Evolutionary conservation across 192 early-diverging fungal species (phyloP).

Genomic region (Coemansia guatemalensis): DNA sequence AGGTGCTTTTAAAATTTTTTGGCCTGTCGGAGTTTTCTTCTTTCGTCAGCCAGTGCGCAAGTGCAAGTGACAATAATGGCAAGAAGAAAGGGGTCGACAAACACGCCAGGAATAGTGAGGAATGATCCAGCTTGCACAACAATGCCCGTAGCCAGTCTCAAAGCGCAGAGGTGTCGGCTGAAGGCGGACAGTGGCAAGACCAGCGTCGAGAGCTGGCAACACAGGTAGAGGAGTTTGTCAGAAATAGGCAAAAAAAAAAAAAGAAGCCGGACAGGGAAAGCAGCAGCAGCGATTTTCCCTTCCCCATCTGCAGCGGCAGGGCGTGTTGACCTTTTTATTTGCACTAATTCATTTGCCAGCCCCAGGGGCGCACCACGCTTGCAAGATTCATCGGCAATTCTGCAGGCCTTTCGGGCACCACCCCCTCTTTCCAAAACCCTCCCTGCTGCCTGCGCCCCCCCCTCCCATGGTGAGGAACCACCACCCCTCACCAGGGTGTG

Average conservation of each 20-base stretch:
- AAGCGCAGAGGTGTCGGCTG: constrained; percentile 1
- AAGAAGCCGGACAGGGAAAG: not conserved
- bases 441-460: not conserved
- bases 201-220: not conserved
- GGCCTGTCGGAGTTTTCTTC: not conserved
- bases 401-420: constrained; percentile 21
- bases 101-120: not conserved
- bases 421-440: constrained; percentile 17
- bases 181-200: not conserved
- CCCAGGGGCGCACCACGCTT: constrained; percentile 27
- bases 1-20: not conserved
- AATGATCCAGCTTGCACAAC: not conserved
- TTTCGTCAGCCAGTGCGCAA: not conserved
- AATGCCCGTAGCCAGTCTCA: not conserved
- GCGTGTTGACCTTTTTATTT: constrained; percentile 20
- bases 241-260: constrained; percentile 6
- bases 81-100: not conserved
- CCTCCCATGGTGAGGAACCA: not conserved
- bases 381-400: constrained; percentile 45
- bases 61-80: not conserved
- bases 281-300: constrained; percentile 1
- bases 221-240: constrained; percentile 4
- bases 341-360: constrained; percentile 42
- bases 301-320: constrained; percentile 9
- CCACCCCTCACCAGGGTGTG: not conserved